Percentiles rank a stretch among this genome's conserved stretches.
These are phyloP conservation scores for Sphaerosporella brunnea DNA, from an alignment of 495 filamentous ascomycete genomes.

Conservation along the genomic window DNA sequence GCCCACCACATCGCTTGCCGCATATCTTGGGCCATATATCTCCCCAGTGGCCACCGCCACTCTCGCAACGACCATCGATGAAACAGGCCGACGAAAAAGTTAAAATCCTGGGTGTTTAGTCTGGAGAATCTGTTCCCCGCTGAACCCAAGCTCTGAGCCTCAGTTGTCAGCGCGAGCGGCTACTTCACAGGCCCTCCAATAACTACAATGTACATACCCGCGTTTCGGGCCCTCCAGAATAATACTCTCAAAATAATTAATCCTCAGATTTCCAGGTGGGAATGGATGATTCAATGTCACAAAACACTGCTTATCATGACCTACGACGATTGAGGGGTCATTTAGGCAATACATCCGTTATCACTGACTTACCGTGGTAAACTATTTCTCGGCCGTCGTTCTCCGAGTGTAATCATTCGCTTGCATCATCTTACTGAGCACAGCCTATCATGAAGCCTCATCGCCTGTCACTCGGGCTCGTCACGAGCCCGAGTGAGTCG, in stretches of 20 bases:
- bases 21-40: neutral
- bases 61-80: neutral
- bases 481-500: too few relatives aligned
- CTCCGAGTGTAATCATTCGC: neutral
- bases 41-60: neutral
- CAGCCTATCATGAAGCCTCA: too few relatives aligned
- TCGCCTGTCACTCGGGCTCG: too few relatives aligned
- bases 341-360: neutral
- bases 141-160: neutral
- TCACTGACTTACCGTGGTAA: neutral
- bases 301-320: neutral
- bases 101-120: neutral
- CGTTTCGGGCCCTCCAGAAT: neutral
- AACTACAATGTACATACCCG: neutral
- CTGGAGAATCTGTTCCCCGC: neutral
- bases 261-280: neutral
- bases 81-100: neutral
- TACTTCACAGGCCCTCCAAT: neutral
- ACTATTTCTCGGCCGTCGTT: neutral
- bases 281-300: neutral
- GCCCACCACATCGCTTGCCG: neutral
- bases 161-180: neutral
- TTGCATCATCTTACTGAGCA: too few relatives aligned
- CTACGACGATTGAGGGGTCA: neutral
- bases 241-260: neutral